Base-by-base conservation (phyloP, 306 rosid species). In the Cucurbita moschata region DNA sequence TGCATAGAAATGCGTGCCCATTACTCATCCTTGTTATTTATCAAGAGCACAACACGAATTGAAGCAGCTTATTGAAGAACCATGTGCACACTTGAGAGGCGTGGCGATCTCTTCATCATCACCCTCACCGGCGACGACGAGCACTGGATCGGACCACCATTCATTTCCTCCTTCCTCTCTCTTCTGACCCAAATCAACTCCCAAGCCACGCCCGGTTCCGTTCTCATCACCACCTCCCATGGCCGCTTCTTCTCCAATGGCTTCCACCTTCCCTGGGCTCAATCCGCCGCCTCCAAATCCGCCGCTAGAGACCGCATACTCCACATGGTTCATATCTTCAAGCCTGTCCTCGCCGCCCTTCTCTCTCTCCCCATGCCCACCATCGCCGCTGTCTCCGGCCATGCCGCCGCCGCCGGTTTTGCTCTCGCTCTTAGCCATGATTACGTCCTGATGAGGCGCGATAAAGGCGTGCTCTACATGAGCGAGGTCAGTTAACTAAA, bases 201-300 rank as follows among this genome's bases (percentile, higher is more conserved):
- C 30, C 77, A 87, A 46, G 81, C 92, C 79, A 68, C 87, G 4
- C 84, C 69, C 3, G 94, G 94, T 40, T 87, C 88, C 42, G 87
- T 78, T 54, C 94, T 92, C 71, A 44, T 92, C 81, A 92, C 97
- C 77, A 87, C 96, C 37, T 87, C 89, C 53, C 79, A 77, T 6
- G 96, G 92, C 57, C 85, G 60, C 47, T 82, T 76, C 89, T 92
- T 89, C 83, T 92, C 97, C 81, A 89, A 76, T 60, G 97, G 96
- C 77, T 86, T 92, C 76, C 92, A 92, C 62, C 88, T 92, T 23
- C 23, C 39, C 35, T 89, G 90, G 91, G 94, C 96, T 30, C 82
- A 66, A 40, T 18, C 87, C 35, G 83, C 90, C 72, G 72, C 47
- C 40, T 77, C 93, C 75, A 0, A 16, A 6, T 13, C 93, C 51